Base-by-base conservation (phyloP, 257 asterid species). In the Nicotiana knightiana region DNA sequence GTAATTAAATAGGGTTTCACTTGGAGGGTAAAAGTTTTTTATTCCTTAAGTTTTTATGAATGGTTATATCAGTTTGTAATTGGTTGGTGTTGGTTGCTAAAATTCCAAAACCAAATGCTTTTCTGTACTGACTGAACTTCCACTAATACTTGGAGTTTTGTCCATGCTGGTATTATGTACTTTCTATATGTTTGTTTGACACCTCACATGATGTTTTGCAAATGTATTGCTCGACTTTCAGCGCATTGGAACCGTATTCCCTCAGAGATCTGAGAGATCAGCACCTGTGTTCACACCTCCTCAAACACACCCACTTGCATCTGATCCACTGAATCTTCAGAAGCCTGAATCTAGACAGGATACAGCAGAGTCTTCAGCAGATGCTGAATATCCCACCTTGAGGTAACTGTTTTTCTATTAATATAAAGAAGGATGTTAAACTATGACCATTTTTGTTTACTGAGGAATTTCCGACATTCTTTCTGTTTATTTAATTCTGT, bases 381-480 rank as follows among this genome's bases (percentile, higher is more conserved):
- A 91, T 91, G 96, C 98, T 68, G 98, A 96, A 80, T 92, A 89
- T 89, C 99, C 99, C 77, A 88, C 98, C 82, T 86, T 96, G 90
- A 96, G 96, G 99, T 96, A 82, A 84, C 78, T 73, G 73, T 82
- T 82, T 16, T 13, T 66, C 54, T 67, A 12, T 5, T 30, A 13
- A 12, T 37, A 15, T 33, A 59, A 53, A 53, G 58, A 53, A 53
- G 16, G 58, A 53, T 11, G 18, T 13, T 53, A 53, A 53, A 53
- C 58, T 51, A 48, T 48, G 63, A 24, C 35, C 9, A 13, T 48
- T 73, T 73, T 17, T 73, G 79, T 46, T 48, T 39, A 12, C 57
- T 73, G 26, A 51, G 63, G 2, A 73, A 75, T 51, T 75, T 51
- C 26, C 80, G 2, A 75, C 79, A 13, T 75, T 51, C 28, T 24